These are phyloP conservation scores for Colletotrichum trifolii DNA, from an alignment of 2,329 filamentous ascomycete genomes.

Conservation along the genomic window DNA sequence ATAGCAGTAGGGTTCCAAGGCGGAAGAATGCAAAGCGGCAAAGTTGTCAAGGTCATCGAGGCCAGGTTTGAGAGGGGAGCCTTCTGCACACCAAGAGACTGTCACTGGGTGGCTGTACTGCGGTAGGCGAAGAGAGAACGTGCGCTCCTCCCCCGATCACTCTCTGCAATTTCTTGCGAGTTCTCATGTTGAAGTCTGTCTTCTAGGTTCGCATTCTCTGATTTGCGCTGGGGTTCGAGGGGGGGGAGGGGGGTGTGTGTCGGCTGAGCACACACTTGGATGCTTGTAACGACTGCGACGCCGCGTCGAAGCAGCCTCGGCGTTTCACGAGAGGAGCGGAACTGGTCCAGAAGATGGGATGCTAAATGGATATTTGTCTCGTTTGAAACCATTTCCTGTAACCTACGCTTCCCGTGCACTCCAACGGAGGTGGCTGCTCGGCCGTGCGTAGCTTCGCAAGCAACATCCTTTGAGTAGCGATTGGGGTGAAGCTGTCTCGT, in stretches of 20 bases:
- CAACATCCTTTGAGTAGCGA: neutral
- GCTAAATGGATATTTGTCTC: slow-evolving; percentile 24
- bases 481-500: neutral
- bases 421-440: neutral
- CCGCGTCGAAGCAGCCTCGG: slow-evolving; percentile 15
- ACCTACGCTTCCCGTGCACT: slow-evolving; percentile 23
- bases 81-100: slow-evolving; percentile 11
- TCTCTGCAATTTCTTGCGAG: neutral
- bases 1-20: slow-evolving; percentile 1
- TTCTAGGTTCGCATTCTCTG: slow-evolving; percentile 8
- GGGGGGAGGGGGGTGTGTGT: neutral
- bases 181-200: slow-evolving; percentile 3
- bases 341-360: slow-evolving; percentile 27
- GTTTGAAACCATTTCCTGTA: slow-evolving; percentile 31
- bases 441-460: slow-evolving; percentile 25
- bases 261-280: slow-evolving; percentile 3
- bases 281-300: slow-evolving; percentile 18
- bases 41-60: neutral
- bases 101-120: neutral
- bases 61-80: neutral
- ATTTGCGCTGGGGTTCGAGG: slow-evolving; percentile 4
- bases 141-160: slow-evolving; percentile 11
- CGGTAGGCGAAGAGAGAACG: slow-evolving; percentile 15
- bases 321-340: slow-evolving; percentile 20
- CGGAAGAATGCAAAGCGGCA: neutral